Conservation (phyloP, 306 rosid species). For the Ammopiptanthus mongolicus region DNA sequence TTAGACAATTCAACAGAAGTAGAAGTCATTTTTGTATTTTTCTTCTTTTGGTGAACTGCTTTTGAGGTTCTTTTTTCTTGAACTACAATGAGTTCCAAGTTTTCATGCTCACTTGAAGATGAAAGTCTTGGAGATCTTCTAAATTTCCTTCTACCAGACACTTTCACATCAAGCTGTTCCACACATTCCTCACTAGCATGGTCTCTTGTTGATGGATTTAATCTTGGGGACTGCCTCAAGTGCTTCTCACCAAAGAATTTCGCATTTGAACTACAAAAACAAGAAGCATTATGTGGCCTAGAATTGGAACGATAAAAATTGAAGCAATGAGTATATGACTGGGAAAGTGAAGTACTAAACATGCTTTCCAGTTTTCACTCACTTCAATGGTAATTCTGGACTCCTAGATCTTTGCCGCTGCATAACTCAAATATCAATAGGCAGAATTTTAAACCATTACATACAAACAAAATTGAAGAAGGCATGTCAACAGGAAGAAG, state of each 20-base stretch:
- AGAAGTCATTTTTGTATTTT: not conserved
- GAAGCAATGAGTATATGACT: not conserved
- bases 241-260: slow-evolving; percentile 8
- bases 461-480: not conserved
- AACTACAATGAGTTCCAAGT: not conserved
- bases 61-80: slow-evolving; percentile 9
- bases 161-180: not conserved
- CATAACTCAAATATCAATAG: slow-evolving; percentile 33
- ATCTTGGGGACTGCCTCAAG: slow-evolving; percentile 30
- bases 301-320: slow-evolving; percentile 4
- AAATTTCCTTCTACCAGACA: not conserved
- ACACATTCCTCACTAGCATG: not conserved
- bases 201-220: not conserved
- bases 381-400: slow-evolving; percentile 40
- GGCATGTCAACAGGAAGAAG: no score
- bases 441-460: slow-evolving; percentile 19
- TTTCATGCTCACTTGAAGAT: slow-evolving; percentile 22
- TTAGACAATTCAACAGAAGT: slow-evolving; percentile 27
- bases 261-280: slow-evolving; percentile 28
- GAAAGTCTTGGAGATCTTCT: slow-evolving; percentile 44
- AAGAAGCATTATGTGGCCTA: slow-evolving; percentile 18
- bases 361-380: slow-evolving; percentile 37
- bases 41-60: slow-evolving; percentile 8
- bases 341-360: slow-evolving; percentile 8
- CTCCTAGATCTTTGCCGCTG: slow-evolving; percentile 38